A percentile compares a stretch with the other conserved stretches of the same genome.
These are phyloP conservation scores for Tuber melanosporum DNA, from an alignment of 495 filamentous ascomycete genomes.

Conservation along the genomic window DNA sequence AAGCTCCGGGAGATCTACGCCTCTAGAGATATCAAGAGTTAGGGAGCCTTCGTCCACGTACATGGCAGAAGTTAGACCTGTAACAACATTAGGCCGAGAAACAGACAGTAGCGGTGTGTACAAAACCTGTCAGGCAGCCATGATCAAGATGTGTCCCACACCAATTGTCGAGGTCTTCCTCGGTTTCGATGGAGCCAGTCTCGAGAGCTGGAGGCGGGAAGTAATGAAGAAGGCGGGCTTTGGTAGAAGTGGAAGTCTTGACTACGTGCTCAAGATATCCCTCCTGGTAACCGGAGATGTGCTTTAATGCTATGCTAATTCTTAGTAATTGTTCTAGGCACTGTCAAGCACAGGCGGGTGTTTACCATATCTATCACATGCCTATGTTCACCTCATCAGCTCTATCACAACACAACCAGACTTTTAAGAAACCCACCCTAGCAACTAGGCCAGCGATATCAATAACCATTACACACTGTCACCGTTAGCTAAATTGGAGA, in stretches of 20 bases:
- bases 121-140: constrained; percentile 58
- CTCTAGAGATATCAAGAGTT: constrained; percentile 42
- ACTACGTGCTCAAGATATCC: constrained; percentile 85
- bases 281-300: constrained; percentile 65
- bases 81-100: constrained; percentile 49
- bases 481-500: constrained; percentile 4
- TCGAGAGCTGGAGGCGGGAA: constrained; percentile 56
- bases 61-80: constrained; percentile 86
- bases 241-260: constrained; percentile 74
- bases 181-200: constrained; percentile 38
- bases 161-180: constrained; percentile 77
- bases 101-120: not conserved
- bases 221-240: constrained; percentile 90
- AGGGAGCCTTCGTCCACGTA: constrained; percentile 72
- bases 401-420: not conserved
- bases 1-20: constrained; percentile 58
- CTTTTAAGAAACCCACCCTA: constrained; percentile 28
- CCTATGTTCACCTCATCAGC: constrained; percentile 41
- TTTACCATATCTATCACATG: constrained; percentile 72
- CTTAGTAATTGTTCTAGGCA: not conserved
- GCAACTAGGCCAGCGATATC: constrained; percentile 84
- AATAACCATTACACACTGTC: constrained; percentile 67
- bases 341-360: not conserved
- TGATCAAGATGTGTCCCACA: constrained; percentile 93
- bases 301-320: constrained; percentile 48